Base-by-base conservation (phyloP, 2,329 filamentous ascomycete genomes). In the Xylariaceae sp. region DNA sequence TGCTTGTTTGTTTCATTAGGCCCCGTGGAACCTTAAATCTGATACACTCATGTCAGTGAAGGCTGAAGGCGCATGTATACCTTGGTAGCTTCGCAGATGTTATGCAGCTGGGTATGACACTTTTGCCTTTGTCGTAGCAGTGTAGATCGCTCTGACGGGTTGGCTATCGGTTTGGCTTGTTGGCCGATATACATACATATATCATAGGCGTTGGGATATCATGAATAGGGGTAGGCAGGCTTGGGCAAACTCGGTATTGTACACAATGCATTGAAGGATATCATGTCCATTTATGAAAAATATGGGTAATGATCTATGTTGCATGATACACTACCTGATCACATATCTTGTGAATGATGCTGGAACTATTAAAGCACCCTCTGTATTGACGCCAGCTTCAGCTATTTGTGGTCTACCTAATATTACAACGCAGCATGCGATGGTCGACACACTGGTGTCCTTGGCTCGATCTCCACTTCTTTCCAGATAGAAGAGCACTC, bases 391-490 rank as follows among this genome's bases (percentile, higher is more conserved):
- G n/a, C 55, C 28, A 31, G 44, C n/a, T 41, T 45, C 47, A 11
- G 44, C 12, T 45, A 23, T 43, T 31, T 36, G 29, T 39, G 40
- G n/a, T 62, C 61, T 62, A 64, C 54, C 53, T 64, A 58, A 37
- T 60, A 60, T 58, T 64, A 64, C 53, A 59, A 40, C 28, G 51
- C 47, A 53, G 45, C 33, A 51, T 40, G 51, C 24, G n/a, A n/a
- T 12, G 17, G 36, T n/a, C n/a, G n/a, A n/a, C n/a, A n/a, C n/a
- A 16, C 9, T 23, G 46, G 17, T n/a, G 34, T 21, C 8, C 33
- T 24, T n/a, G 26, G 47, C 24, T 26, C 19, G 33, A 24, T 47
- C 26, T 41, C 33, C 24, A n/a, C 17, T 36, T 3, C 4, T 14
- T 31, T 14, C 9, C n/a, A 24, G 31, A 4, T 28, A 56, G 19